Base-by-base conservation (phyloP, 2,329 filamentous ascomycete species). In the Exophiala spinifera region DNA sequence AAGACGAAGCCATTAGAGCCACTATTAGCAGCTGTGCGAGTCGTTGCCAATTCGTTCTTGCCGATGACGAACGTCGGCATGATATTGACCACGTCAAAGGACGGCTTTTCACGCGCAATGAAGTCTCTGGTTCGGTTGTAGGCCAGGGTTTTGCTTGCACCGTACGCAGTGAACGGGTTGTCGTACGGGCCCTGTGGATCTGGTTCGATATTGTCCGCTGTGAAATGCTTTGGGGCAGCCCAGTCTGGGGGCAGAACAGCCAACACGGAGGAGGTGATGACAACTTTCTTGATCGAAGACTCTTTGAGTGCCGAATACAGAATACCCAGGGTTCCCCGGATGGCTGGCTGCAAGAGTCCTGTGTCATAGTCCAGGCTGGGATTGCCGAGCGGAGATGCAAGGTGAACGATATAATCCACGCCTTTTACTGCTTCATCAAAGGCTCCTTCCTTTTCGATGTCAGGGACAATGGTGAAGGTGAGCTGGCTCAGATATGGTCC, bases 201-300 rank as follows among this genome's bases (percentile, higher is more conserved):
- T 15, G 48, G 45, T 31, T 49, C 43, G 23, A 60, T 37, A 8
- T 52, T 62, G 25, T 68, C 65, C 57, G 74, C 69, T 28, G 64
- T 69, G 53, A 69, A 74, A 31, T n/a, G 64, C 60, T 51, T 68
- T 66, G n/a, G n/a, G n/a, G n/a, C n/a, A n/a, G n/a, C n/a, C 19
- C 61, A 62, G 37, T 69, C 47, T 6, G 43, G 17, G 17, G 56
- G 55, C 39, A 85, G 63, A n/a, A 87, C 84, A 0, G 83, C 76
- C 14, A 83, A 84, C 61, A 87, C 87, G 1, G 83, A 86, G 2
- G 83, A 86, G 1, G 84, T 87, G 60, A 88, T 79, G 44, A 85
- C 84, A 14, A 95, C 87, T 57, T 85, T 80, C 72, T 86, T 88
- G 48, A 95, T 86, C 66, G 67, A 80, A 59, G 82, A 82, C 62